Conservation (phyloP, 345 rosid genomes). For the Eucalyptus rudis region DNA sequence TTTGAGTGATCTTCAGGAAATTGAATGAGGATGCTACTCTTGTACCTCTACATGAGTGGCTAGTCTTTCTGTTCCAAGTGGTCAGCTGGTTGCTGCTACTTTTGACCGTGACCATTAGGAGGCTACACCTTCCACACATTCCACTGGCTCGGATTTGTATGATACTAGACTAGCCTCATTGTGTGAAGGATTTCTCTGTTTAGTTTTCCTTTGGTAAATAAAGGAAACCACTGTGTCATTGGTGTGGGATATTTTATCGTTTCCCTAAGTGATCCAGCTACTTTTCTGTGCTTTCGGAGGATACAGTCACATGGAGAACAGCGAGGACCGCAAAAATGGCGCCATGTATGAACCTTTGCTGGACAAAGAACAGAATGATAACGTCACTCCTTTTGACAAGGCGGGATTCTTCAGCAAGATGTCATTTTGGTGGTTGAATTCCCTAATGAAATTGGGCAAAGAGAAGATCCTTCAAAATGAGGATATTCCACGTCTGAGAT, state of each 20-base stretch:
- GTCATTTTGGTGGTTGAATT: slow-evolving; percentile 52
- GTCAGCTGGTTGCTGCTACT: slow-evolving; percentile 18
- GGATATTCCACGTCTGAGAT: slow-evolving; percentile 28
- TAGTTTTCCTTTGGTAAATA: slow-evolving; percentile 11
- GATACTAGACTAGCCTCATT: slow-evolving; percentile 1
- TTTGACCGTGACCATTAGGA: slow-evolving; percentile 2
- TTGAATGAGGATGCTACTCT: background rate
- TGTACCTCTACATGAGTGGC: slow-evolving; percentile 17
- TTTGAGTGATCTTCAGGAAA: slow-evolving; percentile 8
- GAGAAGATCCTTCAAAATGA: slow-evolving; percentile 18
- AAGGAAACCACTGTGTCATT: background rate
- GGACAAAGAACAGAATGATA: background rate
- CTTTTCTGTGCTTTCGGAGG: slow-evolving; percentile 1
- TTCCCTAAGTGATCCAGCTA: slow-evolving; percentile 20
- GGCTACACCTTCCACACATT: background rate
- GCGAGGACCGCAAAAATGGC: background rate
- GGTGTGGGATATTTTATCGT: slow-evolving; percentile 10
- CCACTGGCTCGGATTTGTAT: background rate
- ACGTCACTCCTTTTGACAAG: slow-evolving; percentile 22
- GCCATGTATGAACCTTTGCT: slow-evolving; percentile 17
- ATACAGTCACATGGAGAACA: background rate
- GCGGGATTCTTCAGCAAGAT: slow-evolving; percentile 27
- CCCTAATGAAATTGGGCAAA: slow-evolving; percentile 35
- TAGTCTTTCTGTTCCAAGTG: slow-evolving; percentile 11
- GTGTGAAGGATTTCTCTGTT: slow-evolving; percentile 8